Base-by-base conservation (phyloP, 192 early-diverging fungal species). In the Coemansia asiatica region DNA sequence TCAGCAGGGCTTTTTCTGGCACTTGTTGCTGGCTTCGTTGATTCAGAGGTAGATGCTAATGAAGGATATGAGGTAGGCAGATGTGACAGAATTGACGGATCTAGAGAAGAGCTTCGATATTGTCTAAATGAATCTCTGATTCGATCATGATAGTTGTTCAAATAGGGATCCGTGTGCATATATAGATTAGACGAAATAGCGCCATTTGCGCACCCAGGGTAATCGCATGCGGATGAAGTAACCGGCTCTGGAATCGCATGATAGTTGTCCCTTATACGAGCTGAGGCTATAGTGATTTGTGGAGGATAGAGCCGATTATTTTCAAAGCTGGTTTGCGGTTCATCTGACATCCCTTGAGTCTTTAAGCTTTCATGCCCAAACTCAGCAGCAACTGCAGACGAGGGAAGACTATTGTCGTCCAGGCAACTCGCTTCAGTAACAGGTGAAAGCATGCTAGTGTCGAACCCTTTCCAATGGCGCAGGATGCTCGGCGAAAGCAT, bases 1-100 rank as follows among this genome's bases (percentile, higher is more conserved):
- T 56, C 54, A 21, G 54, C 54, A 56, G 54, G 28, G 10, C 54
- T 29, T 4, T 29, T 56, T n/a, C 54, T 29, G 13, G 54, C 40
- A 13, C 16, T 13, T 18, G 40, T 16, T 16, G 40, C 16, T 44
- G 40, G 12, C 3, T 44, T 56, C 54, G 54, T 29, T 0, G 54
- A 2, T 28, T 29, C 54, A 15, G 54, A 56, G 40, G 40, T 44
- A 26, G 18, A 26, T 16, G 27, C 27, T 27, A 56, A 29, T 13
- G 78, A 69, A 21, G 73, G 65, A 40, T 75, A 81, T 15, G 78
- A 56, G 1, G 78, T 71, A 4, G 78, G 72, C 69, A 81, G 48
- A 47, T 56, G 67, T 1, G 73, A 57, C 13, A 81, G 73, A 27
- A 81, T 59, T 0, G 78, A 66, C 1, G 78, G 78, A 27, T 81